A percentile compares a stretch with the other conserved stretches of the same genome.
These are phyloP conservation scores for Triticum aestivum DNA, from an alignment of 176 grass and related monocot species.

Conservation along the genomic window IWGSC_CS_RefSeq_v2.1 NC_057801.1:560255640-560256139, in stretches of 20 bases:
- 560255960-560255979: not conserved
- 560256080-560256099: not conserved
- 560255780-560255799: no score
- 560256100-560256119: not conserved
- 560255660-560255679: not conserved
- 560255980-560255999: no score
- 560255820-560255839: not conserved
- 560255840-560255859: not conserved
- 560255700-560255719: not conserved
- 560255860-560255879: not conserved
- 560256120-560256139: not conserved
- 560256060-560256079: not conserved
- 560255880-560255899: not conserved
- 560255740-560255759: no score
- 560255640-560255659: not conserved
- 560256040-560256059: no score
- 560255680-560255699: not conserved
- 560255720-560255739: not conserved
- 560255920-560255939: not conserved
- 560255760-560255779: no score
- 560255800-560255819: not conserved
- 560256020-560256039: no score
- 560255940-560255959: not conserved
- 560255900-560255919: not conserved
- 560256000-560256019: not conserved